Percentiles rank a stretch among this genome's conserved stretches.
These are phyloP conservation scores for Coffea canephora DNA, from an alignment of 257 asterid species.

Conservation along the genomic window DNA sequence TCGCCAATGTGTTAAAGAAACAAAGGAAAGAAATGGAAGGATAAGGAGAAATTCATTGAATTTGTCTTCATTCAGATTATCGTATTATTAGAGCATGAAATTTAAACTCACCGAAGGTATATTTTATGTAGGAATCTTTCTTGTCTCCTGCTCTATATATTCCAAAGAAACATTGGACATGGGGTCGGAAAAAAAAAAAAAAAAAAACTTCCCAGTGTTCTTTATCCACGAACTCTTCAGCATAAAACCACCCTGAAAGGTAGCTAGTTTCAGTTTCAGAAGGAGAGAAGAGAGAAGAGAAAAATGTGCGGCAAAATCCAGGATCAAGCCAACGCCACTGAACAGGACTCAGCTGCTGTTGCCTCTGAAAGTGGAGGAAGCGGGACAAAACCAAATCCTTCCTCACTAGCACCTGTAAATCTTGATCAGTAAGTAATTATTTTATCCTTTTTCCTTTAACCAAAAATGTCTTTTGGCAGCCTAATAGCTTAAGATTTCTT, in stretches of 20 bases:
- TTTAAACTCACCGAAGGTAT: not conserved
- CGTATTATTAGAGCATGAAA: not conserved
- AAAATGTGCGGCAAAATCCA: conserved; percentile 43
- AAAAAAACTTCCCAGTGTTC: no score
- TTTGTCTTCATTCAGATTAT: no score
- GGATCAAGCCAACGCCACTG: conserved; percentile 23
- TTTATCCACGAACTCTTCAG: not conserved
- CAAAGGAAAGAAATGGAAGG: not conserved
- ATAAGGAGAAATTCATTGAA: not conserved
- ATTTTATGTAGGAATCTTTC: not conserved
- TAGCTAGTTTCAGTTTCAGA: not conserved
- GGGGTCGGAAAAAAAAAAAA: not conserved
- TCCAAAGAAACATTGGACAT: conserved; percentile 7
- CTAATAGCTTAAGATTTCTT: not conserved
- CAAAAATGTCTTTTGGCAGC: not conserved
- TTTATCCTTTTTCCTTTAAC: no score
- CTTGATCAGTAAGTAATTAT: conserved; percentile 59
- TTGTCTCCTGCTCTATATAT: conserved; percentile 5
- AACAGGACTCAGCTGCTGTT: conserved; percentile 15
- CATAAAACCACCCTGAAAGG: not conserved
- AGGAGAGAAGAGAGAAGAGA: not conserved
- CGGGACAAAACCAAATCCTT: conserved; percentile 18
- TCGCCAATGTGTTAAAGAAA: not conserved
- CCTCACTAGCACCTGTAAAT: conserved; percentile 29
- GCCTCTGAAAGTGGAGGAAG: conserved; percentile 15